These are phyloP conservation scores for Aureobasidium uvarum DNA, from an alignment of 2,329 filamentous ascomycete species.

Conservation along the genomic window DNA sequence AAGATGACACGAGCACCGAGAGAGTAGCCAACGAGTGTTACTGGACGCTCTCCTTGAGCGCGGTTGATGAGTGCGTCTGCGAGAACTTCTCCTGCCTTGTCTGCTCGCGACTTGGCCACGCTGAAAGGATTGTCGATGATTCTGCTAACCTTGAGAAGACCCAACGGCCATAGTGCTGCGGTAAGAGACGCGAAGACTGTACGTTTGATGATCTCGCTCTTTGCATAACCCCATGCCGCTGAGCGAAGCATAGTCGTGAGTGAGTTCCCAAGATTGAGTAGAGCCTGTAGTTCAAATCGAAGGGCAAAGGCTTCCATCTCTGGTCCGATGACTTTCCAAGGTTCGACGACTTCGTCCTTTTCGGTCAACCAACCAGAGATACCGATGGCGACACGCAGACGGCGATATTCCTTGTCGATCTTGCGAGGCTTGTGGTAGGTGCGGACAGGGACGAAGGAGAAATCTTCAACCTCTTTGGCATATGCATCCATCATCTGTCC, in stretches of 20 bases:
- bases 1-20: conserved; percentile 63
- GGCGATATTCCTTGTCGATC: conserved; percentile 48
- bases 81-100: conserved; percentile 43
- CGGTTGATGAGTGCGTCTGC: conserved; percentile 45
- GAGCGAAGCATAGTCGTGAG: conserved; percentile 75
- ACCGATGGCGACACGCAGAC: conserved; percentile 75
- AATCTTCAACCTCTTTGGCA: conserved; percentile 80
- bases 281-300: conserved; percentile 75
- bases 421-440: conserved; percentile 56
- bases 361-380: conserved; percentile 78
- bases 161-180: conserved; percentile 52
- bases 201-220: conserved; percentile 68
- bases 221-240: conserved; percentile 75
- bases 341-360: conserved; percentile 67
- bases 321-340: conserved; percentile 74
- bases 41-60: conserved; percentile 43
- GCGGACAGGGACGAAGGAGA: conserved; percentile 76
- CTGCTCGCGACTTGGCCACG: conserved; percentile 41
- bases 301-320: conserved; percentile 77
- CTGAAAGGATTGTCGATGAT: conserved; percentile 45
- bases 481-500: conserved; percentile 88
- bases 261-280: conserved; percentile 74
- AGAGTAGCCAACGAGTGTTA: conserved; percentile 44
- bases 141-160: conserved; percentile 46
- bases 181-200: conserved; percentile 50